A percentile compares a stretch with the other conserved stretches of the same genome.
Evolutionary conservation across 106 monocot genomes (phyloP).

Genomic region (Acorus calamus): DNA sequence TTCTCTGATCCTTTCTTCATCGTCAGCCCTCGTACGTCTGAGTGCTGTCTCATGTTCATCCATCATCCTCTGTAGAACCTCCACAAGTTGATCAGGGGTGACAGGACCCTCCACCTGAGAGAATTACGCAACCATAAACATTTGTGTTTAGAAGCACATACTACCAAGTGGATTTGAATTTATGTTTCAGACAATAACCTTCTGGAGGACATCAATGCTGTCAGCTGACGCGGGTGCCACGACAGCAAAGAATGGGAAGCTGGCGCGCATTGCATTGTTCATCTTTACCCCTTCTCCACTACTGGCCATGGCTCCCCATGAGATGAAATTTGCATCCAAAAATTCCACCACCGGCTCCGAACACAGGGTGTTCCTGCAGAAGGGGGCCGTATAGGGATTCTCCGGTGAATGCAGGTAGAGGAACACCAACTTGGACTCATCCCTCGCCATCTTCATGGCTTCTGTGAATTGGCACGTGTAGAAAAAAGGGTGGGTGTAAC

Average conservation of each 20-base stretch:
- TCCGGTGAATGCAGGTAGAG: conserved; percentile 28
- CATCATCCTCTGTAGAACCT: conserved; percentile 19
- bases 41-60: conserved; percentile 28
- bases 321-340: conserved; percentile 25
- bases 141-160: too few species aligned
- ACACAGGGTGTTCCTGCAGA: conserved; percentile 22
- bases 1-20: conserved; percentile 12
- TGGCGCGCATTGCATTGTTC: conserved; percentile 6
- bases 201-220: conserved; percentile 19
- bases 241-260: conserved; percentile 27
- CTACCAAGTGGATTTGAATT: too few species aligned
- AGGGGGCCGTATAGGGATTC: conserved; percentile 4
- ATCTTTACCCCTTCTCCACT: conserved; percentile 17
- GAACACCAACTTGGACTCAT: conserved; percentile 26
- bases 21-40: conserved; percentile 3
- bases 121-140: too few species aligned
- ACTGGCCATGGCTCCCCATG: conserved; percentile 16
- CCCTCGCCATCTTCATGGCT: conserved; percentile 14
- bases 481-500: conserved; percentile 21
- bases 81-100: conserved; percentile 24
- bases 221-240: conserved; percentile 14
- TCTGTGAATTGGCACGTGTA: conserved; percentile 15
- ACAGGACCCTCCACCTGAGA: conserved; percentile 27
- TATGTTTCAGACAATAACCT: conserved; percentile 4
- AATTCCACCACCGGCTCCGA: conserved; percentile 23